These are phyloP conservation scores for Sanghuangporus weigelae DNA, from an alignment of 1,284 basidiomycete species.

Conservation along the genomic window DNA sequence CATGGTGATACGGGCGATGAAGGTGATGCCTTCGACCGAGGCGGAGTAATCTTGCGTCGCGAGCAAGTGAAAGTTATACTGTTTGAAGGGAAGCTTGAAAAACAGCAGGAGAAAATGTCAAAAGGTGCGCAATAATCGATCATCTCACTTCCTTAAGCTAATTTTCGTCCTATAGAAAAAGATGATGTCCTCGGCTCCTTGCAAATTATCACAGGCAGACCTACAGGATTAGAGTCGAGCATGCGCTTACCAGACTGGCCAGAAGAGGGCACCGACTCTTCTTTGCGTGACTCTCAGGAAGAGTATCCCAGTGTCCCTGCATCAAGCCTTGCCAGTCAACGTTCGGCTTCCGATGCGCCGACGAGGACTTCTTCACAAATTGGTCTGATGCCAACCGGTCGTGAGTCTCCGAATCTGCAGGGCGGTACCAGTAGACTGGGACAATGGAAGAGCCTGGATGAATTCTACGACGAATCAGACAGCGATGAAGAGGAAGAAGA, in stretches of 20 bases:
- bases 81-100: slow-evolving; percentile 63
- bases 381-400: slow-evolving; percentile 46
- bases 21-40: slow-evolving; percentile 38
- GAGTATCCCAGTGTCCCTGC: slow-evolving; percentile 36
- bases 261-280: slow-evolving; percentile 53
- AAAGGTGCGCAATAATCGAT: slow-evolving; percentile 19
- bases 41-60: slow-evolving; percentile 72
- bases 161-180: slow-evolving; percentile 20
- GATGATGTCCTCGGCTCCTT: slow-evolving; percentile 47
- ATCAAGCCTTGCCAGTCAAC: slow-evolving; percentile 25
- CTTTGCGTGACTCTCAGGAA: slow-evolving; percentile 51
- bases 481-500: slow-evolving; percentile 24
- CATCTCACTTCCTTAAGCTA: slow-evolving; percentile 22
- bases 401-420: slow-evolving; percentile 37
- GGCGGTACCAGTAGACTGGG: slow-evolving; percentile 33
- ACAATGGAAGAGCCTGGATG: slow-evolving; percentile 57
- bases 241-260: slow-evolving; percentile 53
- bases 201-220: slow-evolving; percentile 48
- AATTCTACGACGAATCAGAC: slow-evolving; percentile 38
- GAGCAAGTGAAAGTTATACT: slow-evolving; percentile 80
- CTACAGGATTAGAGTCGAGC: slow-evolving; percentile 32
- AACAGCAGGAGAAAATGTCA: slow-evolving; percentile 33
- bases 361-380: slow-evolving; percentile 30
- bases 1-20: slow-evolving; percentile 28
- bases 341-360: slow-evolving; percentile 16